Evolutionary conservation across 192 early-diverging fungal genomes (phyloP), one percentile per base, ranked within the genome.

Genomic region (Phlyctochytrium planicorne): DNA sequence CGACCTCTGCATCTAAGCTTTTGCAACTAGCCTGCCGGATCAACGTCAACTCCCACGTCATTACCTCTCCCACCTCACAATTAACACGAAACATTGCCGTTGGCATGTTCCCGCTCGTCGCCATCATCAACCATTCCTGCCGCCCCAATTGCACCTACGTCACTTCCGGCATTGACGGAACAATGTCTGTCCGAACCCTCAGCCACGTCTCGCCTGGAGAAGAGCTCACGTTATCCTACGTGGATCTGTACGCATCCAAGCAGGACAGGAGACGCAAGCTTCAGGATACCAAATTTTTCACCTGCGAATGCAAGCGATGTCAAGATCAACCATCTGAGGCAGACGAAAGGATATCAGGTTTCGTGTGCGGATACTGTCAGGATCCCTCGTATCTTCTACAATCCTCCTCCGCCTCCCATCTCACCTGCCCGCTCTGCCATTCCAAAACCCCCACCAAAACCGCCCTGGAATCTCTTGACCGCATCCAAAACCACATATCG

Each of bases 231-330:
- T 79, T 92, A 29, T 78, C 79, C 50, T 92, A 88, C 56, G 88
- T 88, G 30, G 90, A 92, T 66, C 75, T 92, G 33, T 90, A 79
- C 71, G 82, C 82, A 56, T 80, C 87, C 27, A 81, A 84, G 61
- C 82, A 89, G 70, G 87, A 91, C 77, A 80, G 91, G 29, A 82
- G 90, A 23, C 82, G 84, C 32, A 85, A 89, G 34, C 77, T 92
- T 16, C 77, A 89, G 61, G 67, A 78, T 29, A 75, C 84, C 36
- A 89, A 86, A 24, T 87, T 86, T 66, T 90, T 91, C 71, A 91
- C 88, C 88, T 92, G 91, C 79, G 80, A 87, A 73, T 92, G 91
- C 72, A 72, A 68, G 47, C 75, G 91, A 27, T 92, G 91, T 76
- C n/a, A 78, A n/a, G n/a, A n/a, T n/a, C n/a, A n/a, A n/a, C n/a